phyloP scores from a whole-genome alignment of 331 rosid species.

The Malus hybrid region DNA sequence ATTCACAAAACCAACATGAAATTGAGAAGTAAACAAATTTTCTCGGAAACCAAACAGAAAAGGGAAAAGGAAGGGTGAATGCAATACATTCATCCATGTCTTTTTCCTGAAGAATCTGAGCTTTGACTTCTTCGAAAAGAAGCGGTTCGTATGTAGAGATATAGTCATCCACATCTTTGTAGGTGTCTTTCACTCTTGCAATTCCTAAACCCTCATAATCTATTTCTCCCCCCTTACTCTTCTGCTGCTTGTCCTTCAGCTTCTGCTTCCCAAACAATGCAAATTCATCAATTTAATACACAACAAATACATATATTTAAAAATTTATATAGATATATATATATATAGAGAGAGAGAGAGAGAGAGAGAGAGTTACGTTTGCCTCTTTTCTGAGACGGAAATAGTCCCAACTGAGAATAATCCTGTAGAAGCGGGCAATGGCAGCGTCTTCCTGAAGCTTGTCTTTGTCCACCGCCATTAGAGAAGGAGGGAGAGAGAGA shows the following conservation, averaged over 20 bases:
- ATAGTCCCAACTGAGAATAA: conserved; percentile 75
- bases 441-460: conserved; percentile 55
- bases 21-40: not conserved
- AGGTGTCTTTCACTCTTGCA: conserved; percentile 37
- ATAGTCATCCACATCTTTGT: conserved; percentile 69
- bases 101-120: conserved; percentile 52
- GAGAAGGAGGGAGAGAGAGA: not conserved
- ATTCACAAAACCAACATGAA: not conserved
- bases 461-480: conserved; percentile 68
- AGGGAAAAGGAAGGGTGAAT: not conserved
- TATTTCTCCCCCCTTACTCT: conserved; percentile 9
- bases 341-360: not conserved
- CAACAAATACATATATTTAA: not conserved
- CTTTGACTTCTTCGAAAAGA: conserved; percentile 72
- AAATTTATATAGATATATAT: not conserved
- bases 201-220: conserved; percentile 27
- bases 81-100: conserved; percentile 68
- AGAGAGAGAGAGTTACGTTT: conserved; percentile 15
- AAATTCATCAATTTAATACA: not conserved
- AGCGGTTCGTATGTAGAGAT: conserved; percentile 79
- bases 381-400: conserved; percentile 41
- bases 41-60: not conserved
- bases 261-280: not conserved
- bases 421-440: conserved; percentile 58
- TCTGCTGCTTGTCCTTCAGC: conserved; percentile 14